Evolutionary conservation across 108 stramenopile species (phyloP), one percentile per base, ranked within the genome.

Genomic region (Cyclotella baltica): DNA sequence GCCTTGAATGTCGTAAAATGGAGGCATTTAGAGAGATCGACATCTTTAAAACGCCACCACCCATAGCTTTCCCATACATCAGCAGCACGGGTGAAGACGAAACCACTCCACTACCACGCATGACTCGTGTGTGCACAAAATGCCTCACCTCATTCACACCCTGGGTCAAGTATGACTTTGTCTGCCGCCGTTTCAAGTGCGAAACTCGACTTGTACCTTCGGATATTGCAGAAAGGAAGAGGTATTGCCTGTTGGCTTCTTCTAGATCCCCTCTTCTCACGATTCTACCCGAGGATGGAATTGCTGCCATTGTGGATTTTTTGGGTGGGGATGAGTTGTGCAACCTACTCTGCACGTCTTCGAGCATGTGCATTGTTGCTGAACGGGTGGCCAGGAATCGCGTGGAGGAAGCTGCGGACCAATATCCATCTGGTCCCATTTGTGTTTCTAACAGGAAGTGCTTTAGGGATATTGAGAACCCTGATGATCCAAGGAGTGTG

Each of bases 301-400:
- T 80, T 57, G 72, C 67, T 15, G 73, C 61, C 6, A 59, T 80
- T 59, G 80, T 80, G 9, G 80, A 80, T 47, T 80, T 74, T 33
- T 46, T 80, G 38, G 57, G 66, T 0, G 67, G 62, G 0, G 53
- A 59, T 8, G 80, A 80, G 36, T 46, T 80, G 52, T 50, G 31
- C 28, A n/a, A 51, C 25, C 40, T 80, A 18, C 74, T 69, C 62
- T 47, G 64, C 11, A 74, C 80, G 0, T 53, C 57, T 64, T 74
- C 73, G 18, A 57, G 47, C 10, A 68, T 80, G 67, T 80, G 80
- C 46, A 70, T 67, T 3, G 68, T 80, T 16, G 72, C 73, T 10
- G 80, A 80, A 46, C 55, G 68, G 51, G 67, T 69, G 18, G 80
- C 80, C 11, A 62, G 29, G 52, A 48, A 40, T n/a, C 56, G 67